Evolutionary conservation across 2,329 filamentous ascomycete species (phyloP).

Genomic region (Aquanectria penicillioides): DNA sequence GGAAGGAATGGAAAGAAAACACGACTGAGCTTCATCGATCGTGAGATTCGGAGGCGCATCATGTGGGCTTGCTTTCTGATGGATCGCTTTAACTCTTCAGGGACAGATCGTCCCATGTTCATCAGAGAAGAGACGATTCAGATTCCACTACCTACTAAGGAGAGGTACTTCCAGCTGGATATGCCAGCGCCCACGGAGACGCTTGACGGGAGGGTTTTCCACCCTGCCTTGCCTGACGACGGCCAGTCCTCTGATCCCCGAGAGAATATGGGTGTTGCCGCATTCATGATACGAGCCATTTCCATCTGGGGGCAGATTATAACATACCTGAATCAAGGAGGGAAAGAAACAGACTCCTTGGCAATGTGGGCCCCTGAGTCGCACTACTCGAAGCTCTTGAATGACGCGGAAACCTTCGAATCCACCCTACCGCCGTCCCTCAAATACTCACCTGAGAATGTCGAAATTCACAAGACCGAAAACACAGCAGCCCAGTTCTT

Average conservation of each 20-base stretch:
- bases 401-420: constrained; percentile 76
- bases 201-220: constrained; percentile 75
- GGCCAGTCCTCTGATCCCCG: constrained; percentile 72
- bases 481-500: constrained; percentile 91
- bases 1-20: constrained; percentile 68
- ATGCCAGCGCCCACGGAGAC: constrained; percentile 89
- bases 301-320: constrained; percentile 91
- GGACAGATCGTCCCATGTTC: constrained; percentile 90
- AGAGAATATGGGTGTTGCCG: constrained; percentile 93
- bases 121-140: constrained; percentile 89
- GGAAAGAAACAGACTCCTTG: constrained; percentile 79
- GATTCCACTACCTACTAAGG: constrained; percentile 90
- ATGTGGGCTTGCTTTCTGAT: constrained; percentile 99
- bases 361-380: constrained; percentile 88
- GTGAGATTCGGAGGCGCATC: constrained; percentile 89
- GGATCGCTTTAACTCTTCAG: constrained; percentile 97
- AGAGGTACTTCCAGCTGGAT: constrained; percentile 89
- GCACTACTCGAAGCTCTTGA: constrained; percentile 75
- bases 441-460: constrained; percentile 82
- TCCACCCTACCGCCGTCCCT: constrained; percentile 75
- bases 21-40: constrained; percentile 87
- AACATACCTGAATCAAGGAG: constrained; percentile 89
- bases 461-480: constrained; percentile 85
- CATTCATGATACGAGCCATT: constrained; percentile 87
- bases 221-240: constrained; percentile 69